Conservation (phyloP, 768 basidiomycete genomes). For the Termitomyces sp. region DNA sequence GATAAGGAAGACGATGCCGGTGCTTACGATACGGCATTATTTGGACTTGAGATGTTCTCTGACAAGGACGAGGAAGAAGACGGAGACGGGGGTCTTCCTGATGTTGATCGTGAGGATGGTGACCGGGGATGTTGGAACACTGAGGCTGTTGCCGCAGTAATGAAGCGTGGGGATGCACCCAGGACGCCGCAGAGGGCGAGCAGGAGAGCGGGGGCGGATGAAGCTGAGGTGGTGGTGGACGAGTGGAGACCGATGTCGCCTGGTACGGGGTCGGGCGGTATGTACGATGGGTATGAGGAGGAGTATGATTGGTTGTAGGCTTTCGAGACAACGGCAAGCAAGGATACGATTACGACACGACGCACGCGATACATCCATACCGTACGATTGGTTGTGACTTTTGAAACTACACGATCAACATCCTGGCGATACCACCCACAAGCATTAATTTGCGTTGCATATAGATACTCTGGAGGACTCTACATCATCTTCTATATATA, state of each 20-base stretch:
- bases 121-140: neutral
- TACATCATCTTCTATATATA: neutral
- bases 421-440: neutral
- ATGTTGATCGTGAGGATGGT: constrained; percentile 19
- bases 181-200: neutral
- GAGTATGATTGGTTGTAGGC: constrained; percentile 35
- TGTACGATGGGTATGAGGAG: constrained; percentile 31
- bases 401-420: neutral
- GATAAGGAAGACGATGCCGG: constrained; percentile 10
- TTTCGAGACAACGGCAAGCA: neutral
- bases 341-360: neutral
- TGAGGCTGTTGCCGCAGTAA: neutral
- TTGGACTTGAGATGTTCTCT: constrained; percentile 18
- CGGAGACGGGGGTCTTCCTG: neutral
- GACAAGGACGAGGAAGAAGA: constrained; percentile 17
- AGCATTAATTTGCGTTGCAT: neutral
- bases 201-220: neutral
- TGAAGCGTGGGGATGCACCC: neutral
- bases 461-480: neutral
- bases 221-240: constrained; percentile 16
- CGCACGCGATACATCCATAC: neutral
- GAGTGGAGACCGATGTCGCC: constrained; percentile 26
- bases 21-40: constrained; percentile 8
- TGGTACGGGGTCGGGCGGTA: constrained; percentile 3
- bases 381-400: too few relatives aligned